Percentiles rank a stretch among this genome's conserved stretches.
These are phyloP conservation scores for Saururus chinensis DNA, from an alignment of 164 flowering plant genomes.

Conservation along the genomic window DNA sequence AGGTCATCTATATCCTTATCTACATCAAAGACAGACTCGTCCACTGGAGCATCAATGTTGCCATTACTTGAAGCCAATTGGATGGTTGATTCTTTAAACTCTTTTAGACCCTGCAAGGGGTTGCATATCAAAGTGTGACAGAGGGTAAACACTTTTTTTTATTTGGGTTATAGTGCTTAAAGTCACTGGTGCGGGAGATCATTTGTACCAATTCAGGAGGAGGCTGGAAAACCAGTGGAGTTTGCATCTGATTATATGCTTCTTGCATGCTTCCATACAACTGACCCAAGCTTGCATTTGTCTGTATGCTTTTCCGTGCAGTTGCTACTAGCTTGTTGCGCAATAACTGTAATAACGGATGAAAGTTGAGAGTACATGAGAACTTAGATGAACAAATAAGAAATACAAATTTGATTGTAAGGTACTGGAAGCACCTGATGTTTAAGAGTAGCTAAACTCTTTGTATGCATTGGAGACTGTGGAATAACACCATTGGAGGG, in stretches of 20 bases:
- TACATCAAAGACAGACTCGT: conserved; percentile 76
- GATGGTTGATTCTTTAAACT: conserved; percentile 76
- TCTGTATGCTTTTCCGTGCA: conserved; percentile 64
- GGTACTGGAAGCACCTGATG: conserved; percentile 51
- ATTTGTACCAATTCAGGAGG: conserved; percentile 56
- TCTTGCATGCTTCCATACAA: conserved; percentile 80
- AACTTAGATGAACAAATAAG: too few species aligned
- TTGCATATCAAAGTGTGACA: background rate
- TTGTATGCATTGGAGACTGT: conserved; percentile 98
- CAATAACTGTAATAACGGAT: conserved; percentile 41
- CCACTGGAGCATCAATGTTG: conserved; percentile 79
- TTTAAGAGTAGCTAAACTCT: conserved; percentile 87
- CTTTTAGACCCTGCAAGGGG: conserved; percentile 60
- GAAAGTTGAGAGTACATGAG: background rate
- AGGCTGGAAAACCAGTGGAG: conserved; percentile 72
- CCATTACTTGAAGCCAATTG: conserved; percentile 66
- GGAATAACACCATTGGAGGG: conserved; percentile 98
- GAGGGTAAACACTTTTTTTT: too few species aligned
- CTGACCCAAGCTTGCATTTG: conserved; percentile 68
- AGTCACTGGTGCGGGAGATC: background rate
- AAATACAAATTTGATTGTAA: background rate
- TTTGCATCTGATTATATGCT: conserved; percentile 85
- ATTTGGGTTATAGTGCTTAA: background rate
- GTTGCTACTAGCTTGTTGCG: conserved; percentile 73
- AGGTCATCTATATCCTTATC: conserved; percentile 88